A percentile compares a stretch with the other conserved stretches of the same genome.
phyloP scores from a whole-genome alignment of 352 stramenopile species.

The Thraustotheca clavata region DNA sequence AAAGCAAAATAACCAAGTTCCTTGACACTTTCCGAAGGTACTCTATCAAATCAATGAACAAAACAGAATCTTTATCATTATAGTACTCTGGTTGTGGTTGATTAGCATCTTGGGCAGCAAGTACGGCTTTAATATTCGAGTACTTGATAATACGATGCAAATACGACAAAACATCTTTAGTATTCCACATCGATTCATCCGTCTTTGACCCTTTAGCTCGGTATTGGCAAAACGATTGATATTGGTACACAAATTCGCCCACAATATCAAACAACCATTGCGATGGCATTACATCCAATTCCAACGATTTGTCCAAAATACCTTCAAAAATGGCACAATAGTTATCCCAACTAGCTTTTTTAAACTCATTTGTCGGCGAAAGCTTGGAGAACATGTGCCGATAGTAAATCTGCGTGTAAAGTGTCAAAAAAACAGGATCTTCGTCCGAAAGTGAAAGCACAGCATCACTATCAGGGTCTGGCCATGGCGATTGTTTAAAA shows the following conservation, averaged over 20 bases:
- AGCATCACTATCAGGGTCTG: constrained; percentile 69
- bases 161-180: constrained; percentile 93
- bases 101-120: constrained; percentile 40
- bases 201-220: constrained; percentile 70
- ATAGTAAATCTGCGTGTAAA: constrained; percentile 97
- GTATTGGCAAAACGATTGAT: constrained; percentile 98
- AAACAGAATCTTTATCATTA: not conserved
- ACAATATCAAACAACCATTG: constrained; percentile 99
- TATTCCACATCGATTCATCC: constrained; percentile 86
- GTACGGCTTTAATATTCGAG: constrained; percentile 88
- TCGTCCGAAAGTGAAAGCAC: constrained; percentile 75
- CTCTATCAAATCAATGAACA: too few species aligned
- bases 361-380: constrained; percentile 81
- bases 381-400: constrained; percentile 93
- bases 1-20: constrained; percentile 95
- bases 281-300: constrained; percentile 82
- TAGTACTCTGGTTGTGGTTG: too few species aligned
- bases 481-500: constrained; percentile 93
- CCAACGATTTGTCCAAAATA: constrained; percentile 77
- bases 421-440: constrained; percentile 88
- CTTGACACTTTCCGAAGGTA: constrained; percentile 68
- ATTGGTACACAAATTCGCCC: constrained; percentile 99
- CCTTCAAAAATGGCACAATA: constrained; percentile 94
- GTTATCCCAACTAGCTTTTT: constrained; percentile 89
- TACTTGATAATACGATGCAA: constrained; percentile 88